Evolutionary conservation across 2,329 filamentous ascomycete genomes (phyloP).

Genomic region (Trichothecium roseum): DNA sequence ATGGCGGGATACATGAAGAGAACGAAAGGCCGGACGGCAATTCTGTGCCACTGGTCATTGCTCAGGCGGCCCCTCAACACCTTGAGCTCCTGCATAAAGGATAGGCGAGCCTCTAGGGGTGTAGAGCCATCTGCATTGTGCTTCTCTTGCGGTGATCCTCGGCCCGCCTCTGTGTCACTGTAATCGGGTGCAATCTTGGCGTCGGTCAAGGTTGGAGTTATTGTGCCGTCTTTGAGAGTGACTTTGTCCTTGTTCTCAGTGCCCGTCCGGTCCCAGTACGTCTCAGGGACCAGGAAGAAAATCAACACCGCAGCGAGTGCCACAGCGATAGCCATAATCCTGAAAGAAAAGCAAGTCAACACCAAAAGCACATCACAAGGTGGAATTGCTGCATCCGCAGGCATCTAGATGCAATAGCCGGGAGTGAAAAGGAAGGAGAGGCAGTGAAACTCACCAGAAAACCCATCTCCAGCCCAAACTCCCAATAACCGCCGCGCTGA

Average conservation of each 20-base stretch:
- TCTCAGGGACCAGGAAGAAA: not conserved
- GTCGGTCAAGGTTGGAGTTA: conserved; percentile 13
- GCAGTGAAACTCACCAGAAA: conserved; percentile 79
- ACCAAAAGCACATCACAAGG: conserved; percentile 25
- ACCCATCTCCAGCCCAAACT: conserved; percentile 79
- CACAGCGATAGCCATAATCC: conserved; percentile 28
- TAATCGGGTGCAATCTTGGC: conserved; percentile 29
- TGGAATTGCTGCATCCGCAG: conserved; percentile 82
- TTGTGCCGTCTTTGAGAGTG: conserved; percentile 8
- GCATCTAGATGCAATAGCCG: conserved; percentile 93
- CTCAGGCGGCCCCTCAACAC: conserved; percentile 71
- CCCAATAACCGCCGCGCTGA: conserved; percentile 77
- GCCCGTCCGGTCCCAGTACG: conserved; percentile 5
- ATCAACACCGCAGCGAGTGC: not conserved
- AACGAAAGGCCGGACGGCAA: conserved; percentile 70
- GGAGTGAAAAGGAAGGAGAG: conserved; percentile 56
- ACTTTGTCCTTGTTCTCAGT: not conserved
- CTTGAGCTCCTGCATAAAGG: conserved; percentile 64
- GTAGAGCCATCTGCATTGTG: conserved; percentile 61
- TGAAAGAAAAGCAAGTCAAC: conserved; percentile 35
- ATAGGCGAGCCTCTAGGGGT: conserved; percentile 54
- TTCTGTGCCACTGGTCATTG: conserved; percentile 69
- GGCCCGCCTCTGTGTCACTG: conserved; percentile 24
- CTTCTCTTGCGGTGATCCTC: conserved; percentile 21
- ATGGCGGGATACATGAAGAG: conserved; percentile 82